phyloP scores from a whole-genome alignment of 257 asterid species.

The Solanum rostratum region DNA sequence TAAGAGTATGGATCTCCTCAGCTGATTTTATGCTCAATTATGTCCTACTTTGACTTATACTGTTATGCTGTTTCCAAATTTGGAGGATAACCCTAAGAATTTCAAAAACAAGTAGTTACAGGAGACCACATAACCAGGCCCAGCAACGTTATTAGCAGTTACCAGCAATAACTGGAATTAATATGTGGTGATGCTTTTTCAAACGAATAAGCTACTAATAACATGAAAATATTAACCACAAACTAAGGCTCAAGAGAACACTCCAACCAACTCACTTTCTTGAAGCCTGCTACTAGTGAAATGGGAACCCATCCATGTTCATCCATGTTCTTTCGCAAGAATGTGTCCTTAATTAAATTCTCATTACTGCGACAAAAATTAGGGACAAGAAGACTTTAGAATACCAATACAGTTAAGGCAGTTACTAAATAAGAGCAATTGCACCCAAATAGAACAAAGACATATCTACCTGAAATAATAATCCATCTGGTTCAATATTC shows the following conservation, averaged over 20 bases:
- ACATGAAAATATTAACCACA: not conserved
- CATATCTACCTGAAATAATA: slow-evolving; percentile 59
- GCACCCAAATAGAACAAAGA: not conserved
- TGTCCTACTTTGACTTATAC: not conserved
- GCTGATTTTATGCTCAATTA: not conserved
- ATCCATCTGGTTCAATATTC: slow-evolving; percentile 54
- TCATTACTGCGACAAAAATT: slow-evolving; percentile 19
- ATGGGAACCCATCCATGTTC: slow-evolving; percentile 74
- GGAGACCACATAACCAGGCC: not conserved
- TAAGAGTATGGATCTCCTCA: not conserved
- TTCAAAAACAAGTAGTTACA: not conserved
- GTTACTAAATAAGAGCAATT: not conserved
- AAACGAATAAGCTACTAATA: not conserved
- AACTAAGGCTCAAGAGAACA: not conserved
- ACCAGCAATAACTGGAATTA: not conserved
- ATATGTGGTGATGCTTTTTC: not conserved
- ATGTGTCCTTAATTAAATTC: slow-evolving; percentile 59
- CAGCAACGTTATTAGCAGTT: not conserved
- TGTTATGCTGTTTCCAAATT: not conserved
- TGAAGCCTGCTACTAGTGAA: slow-evolving; percentile 57
- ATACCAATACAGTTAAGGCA: not conserved
- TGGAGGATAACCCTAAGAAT: not conserved
- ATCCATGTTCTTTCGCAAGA: slow-evolving; percentile 71
- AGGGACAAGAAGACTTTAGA: not conserved
- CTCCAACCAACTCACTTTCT: slow-evolving; percentile 33